Evolutionary conservation across 495 filamentous ascomycete species (phyloP), one percentile per base, ranked within the genome.

Genomic region (Hypomontagnella submonticulosa): DNA sequence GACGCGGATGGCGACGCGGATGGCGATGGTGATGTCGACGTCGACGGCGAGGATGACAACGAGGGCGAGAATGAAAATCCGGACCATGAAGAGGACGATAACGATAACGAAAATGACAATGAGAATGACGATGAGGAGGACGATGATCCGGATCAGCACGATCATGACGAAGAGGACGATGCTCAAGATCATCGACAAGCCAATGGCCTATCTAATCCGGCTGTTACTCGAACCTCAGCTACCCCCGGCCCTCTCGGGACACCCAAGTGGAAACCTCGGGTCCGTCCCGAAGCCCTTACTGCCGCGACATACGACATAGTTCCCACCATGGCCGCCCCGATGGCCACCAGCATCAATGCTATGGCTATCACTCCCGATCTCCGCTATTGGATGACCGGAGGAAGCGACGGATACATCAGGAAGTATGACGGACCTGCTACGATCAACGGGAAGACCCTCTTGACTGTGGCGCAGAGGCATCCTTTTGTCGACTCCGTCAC

Each of bases 401-500:
- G 95, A 0, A 88, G 90, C 4, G 95, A 99, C 79, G 92, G 95
- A 46, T 98, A 96, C 71, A 90, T 97, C 55, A 85, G 95, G 34
- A 97, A 96, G 68, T 98, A 92, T 79, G 94, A 99, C 76, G 97
- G 96, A 84, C 87, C 91, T 41, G 93, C 91, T 12, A 97, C 95
- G 7, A 92, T 92, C 61, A 99, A 99, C 74, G 92, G 92, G 63
- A 97, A 97, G 75, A 86, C 91, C 32, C 89, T 93, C 75, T 80
- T 99, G 66, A 99, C 95, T 0, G 95, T 99, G 6, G 95, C 95
- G 38, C 95, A 99, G 79, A 80, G 90, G 48, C 95, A 99, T 77
- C 95, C 96, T 0, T 99, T 98, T 67, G 95, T 99, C 33, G 95
- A 99, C 71, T 96, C 91, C 63, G 95, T 99, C 12, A 90, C 92